Evolutionary conservation across 768 basidiomycete species (phyloP).

Genomic region (Chlorophyllum brunneum): DNA sequence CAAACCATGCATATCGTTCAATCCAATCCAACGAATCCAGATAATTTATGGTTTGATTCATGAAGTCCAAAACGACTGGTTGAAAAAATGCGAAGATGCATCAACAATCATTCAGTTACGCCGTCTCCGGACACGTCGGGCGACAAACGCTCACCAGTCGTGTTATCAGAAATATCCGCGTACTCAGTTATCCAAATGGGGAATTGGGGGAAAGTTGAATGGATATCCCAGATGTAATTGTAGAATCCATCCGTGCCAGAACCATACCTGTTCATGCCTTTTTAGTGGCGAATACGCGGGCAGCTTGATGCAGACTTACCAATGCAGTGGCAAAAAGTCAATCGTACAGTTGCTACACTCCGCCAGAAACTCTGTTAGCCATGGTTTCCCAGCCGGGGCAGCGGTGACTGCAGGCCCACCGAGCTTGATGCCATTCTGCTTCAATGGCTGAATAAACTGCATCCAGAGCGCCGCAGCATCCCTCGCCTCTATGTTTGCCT

Average conservation of each 20-base stretch:
- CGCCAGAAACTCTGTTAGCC: constrained; percentile 49
- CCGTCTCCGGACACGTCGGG: too few relatives aligned
- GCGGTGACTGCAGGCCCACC: constrained; percentile 59
- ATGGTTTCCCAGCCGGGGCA: constrained; percentile 46
- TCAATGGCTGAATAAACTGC: constrained; percentile 53
- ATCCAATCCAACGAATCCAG: constrained; percentile 54
- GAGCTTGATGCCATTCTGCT: constrained; percentile 41
- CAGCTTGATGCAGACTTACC: constrained; percentile 25
- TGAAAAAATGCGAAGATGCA: background rate
- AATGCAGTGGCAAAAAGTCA: constrained; percentile 48
- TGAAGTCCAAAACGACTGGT: constrained; percentile 45
- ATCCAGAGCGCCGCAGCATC: constrained; percentile 55
- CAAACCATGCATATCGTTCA: constrained; percentile 67
- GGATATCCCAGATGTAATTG: constrained; percentile 50
- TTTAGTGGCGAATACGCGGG: background rate
- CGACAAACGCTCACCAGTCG: constrained; percentile 26
- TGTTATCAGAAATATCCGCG: constrained; percentile 49
- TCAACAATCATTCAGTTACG: too few relatives aligned
- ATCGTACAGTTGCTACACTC: constrained; percentile 49
- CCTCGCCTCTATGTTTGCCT: constrained; percentile 42
- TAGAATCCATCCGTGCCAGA: constrained; percentile 50
- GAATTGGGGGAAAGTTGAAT: constrained; percentile 42
- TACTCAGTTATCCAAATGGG: constrained; percentile 67
- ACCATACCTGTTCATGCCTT: constrained; percentile 44
- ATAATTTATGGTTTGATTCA: constrained; percentile 54